Evolutionary conservation across 495 filamentous ascomycete genomes (phyloP).

Genomic region (Tuber microsphaerosporum): DNA sequence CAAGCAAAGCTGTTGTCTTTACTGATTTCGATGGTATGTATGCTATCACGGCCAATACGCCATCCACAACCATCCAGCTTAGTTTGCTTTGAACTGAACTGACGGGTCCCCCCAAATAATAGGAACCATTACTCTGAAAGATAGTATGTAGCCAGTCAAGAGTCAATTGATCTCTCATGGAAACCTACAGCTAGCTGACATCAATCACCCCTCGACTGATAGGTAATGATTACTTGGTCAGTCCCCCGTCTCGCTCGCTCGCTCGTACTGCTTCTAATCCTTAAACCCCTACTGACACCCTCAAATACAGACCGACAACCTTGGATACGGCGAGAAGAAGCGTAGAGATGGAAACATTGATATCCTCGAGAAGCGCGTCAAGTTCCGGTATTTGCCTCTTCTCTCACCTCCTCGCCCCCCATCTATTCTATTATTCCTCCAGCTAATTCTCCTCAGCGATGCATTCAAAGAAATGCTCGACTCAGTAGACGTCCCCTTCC

Average conservation of each 20-base stretch:
- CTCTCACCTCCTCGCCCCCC: not conserved
- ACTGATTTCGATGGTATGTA: conserved; percentile 79
- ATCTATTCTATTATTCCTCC: conserved; percentile 9
- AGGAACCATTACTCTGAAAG: conserved; percentile 73
- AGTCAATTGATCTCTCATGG: not conserved
- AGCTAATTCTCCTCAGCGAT: conserved; percentile 48
- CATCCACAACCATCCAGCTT: not conserved
- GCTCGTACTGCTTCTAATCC: conserved; percentile 20
- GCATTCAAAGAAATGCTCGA: conserved; percentile 84
- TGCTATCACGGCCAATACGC: not conserved
- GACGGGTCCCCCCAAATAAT: not conserved
- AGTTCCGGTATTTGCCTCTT: conserved; percentile 57
- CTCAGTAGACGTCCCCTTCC: conserved; percentile 67
- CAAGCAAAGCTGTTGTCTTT: conserved; percentile 65
- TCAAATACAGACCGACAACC: conserved; percentile 66
- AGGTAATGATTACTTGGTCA: conserved; percentile 83
- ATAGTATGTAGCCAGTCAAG: conserved; percentile 52
- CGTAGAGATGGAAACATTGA: conserved; percentile 58
- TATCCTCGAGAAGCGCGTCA: conserved; percentile 58
- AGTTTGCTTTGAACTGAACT: conserved; percentile 9
- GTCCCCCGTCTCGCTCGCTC: conserved; percentile 4
- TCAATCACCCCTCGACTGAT: not conserved
- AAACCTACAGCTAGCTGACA: conserved; percentile 16
- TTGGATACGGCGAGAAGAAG: conserved; percentile 72
- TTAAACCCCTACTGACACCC: conserved; percentile 5